A percentile compares a stretch with the other conserved stretches of the same genome.
Evolutionary conservation across 192 early-diverging fungal species (phyloP).

Genomic region (Backusella tuberculispora): DNA sequence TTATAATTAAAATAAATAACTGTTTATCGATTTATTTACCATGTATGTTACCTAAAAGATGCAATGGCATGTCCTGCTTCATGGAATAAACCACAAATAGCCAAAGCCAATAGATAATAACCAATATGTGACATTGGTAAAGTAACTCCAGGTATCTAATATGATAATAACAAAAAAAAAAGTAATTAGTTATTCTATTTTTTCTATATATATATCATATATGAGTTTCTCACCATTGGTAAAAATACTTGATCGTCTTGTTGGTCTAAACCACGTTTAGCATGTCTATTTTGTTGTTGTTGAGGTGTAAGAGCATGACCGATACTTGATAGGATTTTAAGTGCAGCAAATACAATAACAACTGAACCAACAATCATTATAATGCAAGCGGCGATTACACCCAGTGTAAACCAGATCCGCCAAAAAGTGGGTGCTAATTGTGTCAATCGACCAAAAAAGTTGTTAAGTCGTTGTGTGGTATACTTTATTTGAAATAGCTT

Average conservation of each 20-base stretch:
- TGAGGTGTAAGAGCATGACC: constrained; percentile 1
- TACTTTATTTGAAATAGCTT: constrained; percentile 54
- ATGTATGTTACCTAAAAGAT: constrained; percentile 56
- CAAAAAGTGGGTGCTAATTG: constrained; percentile 51
- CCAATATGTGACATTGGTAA: constrained; percentile 67
- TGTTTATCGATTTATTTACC: neutral
- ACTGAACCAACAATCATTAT: constrained; percentile 51
- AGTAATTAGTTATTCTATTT: neutral
- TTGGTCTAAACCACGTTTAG: constrained; percentile 27
- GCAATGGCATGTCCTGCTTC: constrained; percentile 79
- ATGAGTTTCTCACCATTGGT: constrained; percentile 61
- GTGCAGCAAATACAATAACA: constrained; percentile 52
- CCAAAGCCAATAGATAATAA: constrained; percentile 67
- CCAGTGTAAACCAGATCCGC: constrained; percentile 61
- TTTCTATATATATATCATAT: neutral
- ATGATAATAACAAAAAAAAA: neutral
- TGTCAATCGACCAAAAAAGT: constrained; percentile 45
- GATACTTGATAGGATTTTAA: constrained; percentile 39
- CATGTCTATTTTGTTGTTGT: neutral
- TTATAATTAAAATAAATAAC: neutral
- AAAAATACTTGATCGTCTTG: constrained; percentile 55
- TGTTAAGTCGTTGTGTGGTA: constrained; percentile 53
- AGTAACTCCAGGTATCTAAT: constrained; percentile 77
- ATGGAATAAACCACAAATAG: constrained; percentile 68
- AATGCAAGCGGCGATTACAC: constrained; percentile 47